These are phyloP conservation scores for Endocarpon pusillum DNA, from an alignment of 495 filamentous ascomycete genomes.

Conservation along the genomic window DNA sequence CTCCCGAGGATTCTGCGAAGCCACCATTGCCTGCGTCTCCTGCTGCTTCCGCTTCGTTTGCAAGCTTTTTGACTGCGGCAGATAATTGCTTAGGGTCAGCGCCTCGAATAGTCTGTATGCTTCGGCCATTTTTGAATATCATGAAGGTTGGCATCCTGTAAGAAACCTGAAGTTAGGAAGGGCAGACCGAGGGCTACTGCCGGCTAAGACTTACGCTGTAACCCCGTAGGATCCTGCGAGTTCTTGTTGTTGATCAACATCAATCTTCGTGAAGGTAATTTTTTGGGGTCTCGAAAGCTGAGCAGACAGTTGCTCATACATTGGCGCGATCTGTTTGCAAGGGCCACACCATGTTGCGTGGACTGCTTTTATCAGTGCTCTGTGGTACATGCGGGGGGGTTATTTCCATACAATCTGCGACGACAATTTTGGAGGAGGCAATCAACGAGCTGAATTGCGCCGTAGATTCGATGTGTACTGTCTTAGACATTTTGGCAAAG, in stretches of 20 bases:
- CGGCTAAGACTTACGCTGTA: slow-evolving; percentile 37
- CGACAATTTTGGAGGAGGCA: slow-evolving; percentile 50
- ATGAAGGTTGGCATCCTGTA: slow-evolving; percentile 68
- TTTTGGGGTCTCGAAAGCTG: slow-evolving; percentile 53
- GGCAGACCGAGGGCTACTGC: not conserved
- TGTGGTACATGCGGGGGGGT: slow-evolving; percentile 1
- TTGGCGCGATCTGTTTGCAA: slow-evolving; percentile 69
- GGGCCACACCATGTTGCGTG: slow-evolving; percentile 77
- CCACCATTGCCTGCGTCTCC: slow-evolving; percentile 24
- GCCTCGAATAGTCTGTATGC: slow-evolving; percentile 52
- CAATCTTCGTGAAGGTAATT: slow-evolving; percentile 74
- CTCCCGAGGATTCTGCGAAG: slow-evolving; percentile 23
- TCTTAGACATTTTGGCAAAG: slow-evolving; percentile 44
- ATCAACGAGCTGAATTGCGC: slow-evolving; percentile 55
- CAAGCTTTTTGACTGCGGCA: slow-evolving; percentile 54
- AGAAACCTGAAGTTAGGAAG: not conserved
- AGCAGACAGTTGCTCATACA: slow-evolving; percentile 61
- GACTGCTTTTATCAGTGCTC: slow-evolving; percentile 34
- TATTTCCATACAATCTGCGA: slow-evolving; percentile 62
- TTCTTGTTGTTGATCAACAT: slow-evolving; percentile 60
- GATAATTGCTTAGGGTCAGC: slow-evolving; percentile 53
- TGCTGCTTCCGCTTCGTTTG: slow-evolving; percentile 42
- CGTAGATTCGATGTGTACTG: slow-evolving; percentile 51
- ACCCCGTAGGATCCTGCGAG: slow-evolving; percentile 55
- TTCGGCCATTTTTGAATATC: slow-evolving; percentile 60